Evolutionary conservation across 169 alveolate species (phyloP), one percentile per base, ranked within the genome.

Genomic region (Condylostoma magnum): DNA sequence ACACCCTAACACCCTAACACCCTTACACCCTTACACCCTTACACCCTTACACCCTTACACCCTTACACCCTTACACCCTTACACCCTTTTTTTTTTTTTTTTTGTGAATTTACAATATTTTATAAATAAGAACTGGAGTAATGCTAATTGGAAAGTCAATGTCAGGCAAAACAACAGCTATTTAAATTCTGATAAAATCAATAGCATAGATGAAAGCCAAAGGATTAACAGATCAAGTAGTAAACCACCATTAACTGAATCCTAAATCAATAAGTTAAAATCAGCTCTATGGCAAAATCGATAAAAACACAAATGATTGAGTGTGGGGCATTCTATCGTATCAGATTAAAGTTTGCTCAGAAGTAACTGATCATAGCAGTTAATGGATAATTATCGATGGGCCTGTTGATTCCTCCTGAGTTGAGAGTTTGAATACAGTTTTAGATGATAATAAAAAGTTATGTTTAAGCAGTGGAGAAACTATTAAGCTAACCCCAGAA

Each of bases 301-400:
- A 93, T 43, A 91, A 84, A 51, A 79, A 88, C 48, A 92, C 96
- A 20, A 78, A 90, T 55, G 96, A 91, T 76, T 95, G 96, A 93
- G 86, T 89, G 54, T 95, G 93, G 71, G 98, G 98, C 30, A 81
- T 95, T 20, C 94, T 93, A 18, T 76, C 90, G 30, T 75, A 82
- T 15, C 73, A 87, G 5, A 89, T 85, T 30, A 69, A 92, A 66
- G 78, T 70, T 3, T 82, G 71, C 60, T 89, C 77, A 47, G 87
- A 88, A 73, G 57, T 71, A 56, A 31, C 60, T 52, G 58, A 86
- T 22, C 74, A 75, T 76, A 53, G 63, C n/a, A 87, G 83, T 68
- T 91, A 90, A 55, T 94, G 96, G 97, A 85, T 94, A 15, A 81
- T 91, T 78, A 90, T 94, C 69, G 98, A 94, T 82, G 98, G 98